Base-by-base conservation (phyloP, 495 filamentous ascomycete species). In the Aspergillus sclerotiicarbonarius region DNA sequence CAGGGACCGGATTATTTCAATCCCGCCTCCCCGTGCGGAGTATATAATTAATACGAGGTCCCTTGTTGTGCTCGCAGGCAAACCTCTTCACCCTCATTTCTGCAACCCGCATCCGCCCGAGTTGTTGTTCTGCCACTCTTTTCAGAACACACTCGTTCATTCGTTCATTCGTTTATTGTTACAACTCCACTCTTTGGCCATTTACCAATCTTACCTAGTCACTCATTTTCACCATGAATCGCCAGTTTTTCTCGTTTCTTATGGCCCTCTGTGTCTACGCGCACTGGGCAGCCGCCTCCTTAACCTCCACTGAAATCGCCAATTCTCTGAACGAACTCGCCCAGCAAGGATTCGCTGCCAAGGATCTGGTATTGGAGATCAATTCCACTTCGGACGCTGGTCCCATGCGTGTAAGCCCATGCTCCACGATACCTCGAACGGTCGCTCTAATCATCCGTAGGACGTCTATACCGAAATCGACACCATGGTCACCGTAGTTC, bases 81-180 rank as follows among this genome's bases (percentile, higher is more conserved):
- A 20, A 47, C 20, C 16, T 9, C 8, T 25, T 13, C 44, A 21
- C 44, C 16, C 13, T 21, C 21, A 8, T 47, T 21, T 21, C 43
- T 47, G 44, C 44, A 47, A 3, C 8, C n/a, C 19, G 2, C 8
- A 18, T 45, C 41, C 8, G 12, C 41, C 12, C 15, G 41, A 45
- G 41, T 1, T 45, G 46, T 49, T 49, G 21, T 50, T 50, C 47
- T 50, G 47, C 47, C 47, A 32, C 47, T 50, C 47, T 50, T 50
- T 50, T 50, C 47, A 50, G 47, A 50, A 50, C 25, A 50, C 25
- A 50, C 18, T 15, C 18, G 6, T 3, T 10, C 12, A 50, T 50
- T 32, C 47, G 8, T n/a, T 32, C 15, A 50, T 8, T 50, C 7
- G 2, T n/a, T 20, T n/a, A 45, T 20, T 45, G 19, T 49, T 49